phyloP scores from a whole-genome alignment of 2,329 filamentous ascomycete species.

The Falciphora oryzae region DNA sequence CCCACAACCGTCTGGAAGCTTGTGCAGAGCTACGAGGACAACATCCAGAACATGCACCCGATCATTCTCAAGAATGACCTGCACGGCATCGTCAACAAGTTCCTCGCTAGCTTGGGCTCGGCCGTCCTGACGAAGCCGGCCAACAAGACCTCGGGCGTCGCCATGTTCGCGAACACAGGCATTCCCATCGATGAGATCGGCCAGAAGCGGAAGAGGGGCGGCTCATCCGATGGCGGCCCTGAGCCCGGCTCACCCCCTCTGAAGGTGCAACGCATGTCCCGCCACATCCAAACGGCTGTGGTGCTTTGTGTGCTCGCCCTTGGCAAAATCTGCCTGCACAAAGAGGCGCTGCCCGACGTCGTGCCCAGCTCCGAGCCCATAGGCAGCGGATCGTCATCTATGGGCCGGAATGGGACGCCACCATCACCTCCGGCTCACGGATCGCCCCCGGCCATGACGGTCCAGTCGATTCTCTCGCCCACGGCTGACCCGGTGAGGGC shows the following conservation, averaged over 20 bases:
- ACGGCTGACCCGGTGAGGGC: constrained; percentile 29
- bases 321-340: constrained; percentile 69
- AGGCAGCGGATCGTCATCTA: background rate
- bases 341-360: constrained; percentile 48
- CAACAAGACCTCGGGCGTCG: constrained; percentile 16
- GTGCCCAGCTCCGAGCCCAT: constrained; percentile 31
- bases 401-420: constrained; percentile 44
- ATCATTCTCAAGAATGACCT: constrained; percentile 51
- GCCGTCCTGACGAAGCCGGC: constrained; percentile 18
- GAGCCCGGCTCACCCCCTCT: constrained; percentile 22
- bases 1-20: constrained; percentile 45
- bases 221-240: constrained; percentile 29
- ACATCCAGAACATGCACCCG: constrained; percentile 62
- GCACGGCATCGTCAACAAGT: constrained; percentile 45
- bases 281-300: constrained; percentile 73
- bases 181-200: constrained; percentile 22
- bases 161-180: constrained; percentile 22
- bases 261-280: constrained; percentile 47
- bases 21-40: constrained; percentile 51
- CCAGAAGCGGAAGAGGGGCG: constrained; percentile 52
- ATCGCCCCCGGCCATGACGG: constrained; percentile 43
- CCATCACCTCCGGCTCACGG: constrained; percentile 45
- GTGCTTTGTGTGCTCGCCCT: constrained; percentile 79
- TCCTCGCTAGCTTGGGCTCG: constrained; percentile 42
- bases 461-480: constrained; percentile 45